Conservation (phyloP, 768 basidiomycete genomes). For the Boletales sp. region DNA sequence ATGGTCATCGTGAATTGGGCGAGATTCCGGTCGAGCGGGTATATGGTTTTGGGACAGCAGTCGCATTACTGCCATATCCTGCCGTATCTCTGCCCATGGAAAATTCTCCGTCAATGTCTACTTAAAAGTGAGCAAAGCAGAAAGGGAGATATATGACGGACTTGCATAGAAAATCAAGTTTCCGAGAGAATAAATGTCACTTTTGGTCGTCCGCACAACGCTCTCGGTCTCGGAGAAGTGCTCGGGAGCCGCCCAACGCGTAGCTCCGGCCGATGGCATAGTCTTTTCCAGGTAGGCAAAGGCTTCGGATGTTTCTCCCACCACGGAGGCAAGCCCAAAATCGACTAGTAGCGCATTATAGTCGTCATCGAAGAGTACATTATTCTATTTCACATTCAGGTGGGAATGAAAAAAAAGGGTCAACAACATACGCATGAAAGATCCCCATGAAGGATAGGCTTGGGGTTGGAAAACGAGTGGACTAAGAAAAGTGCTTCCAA, state of each 20-base stretch:
- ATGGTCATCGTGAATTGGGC: no score
- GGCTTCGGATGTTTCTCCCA: background rate
- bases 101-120: no score
- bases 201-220: background rate
- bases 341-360: background rate
- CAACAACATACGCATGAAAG: background rate
- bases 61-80: no score
- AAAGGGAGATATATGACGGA: no score
- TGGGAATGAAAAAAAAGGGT: background rate
- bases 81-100: no score
- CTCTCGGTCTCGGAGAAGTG: background rate
- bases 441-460: background rate
- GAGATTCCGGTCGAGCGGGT: no score
- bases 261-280: background rate
- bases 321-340: background rate
- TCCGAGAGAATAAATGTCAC: background rate
- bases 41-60: no score
- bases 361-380: background rate
- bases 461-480: background rate
- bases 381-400: background rate
- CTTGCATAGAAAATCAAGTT: background rate
- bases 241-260: background rate
- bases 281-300: background rate
- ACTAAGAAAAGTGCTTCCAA: background rate
- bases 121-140: no score